Conservation (phyloP, 1,284 basidiomycete species). For the Fomitopsis betulina region DNA sequence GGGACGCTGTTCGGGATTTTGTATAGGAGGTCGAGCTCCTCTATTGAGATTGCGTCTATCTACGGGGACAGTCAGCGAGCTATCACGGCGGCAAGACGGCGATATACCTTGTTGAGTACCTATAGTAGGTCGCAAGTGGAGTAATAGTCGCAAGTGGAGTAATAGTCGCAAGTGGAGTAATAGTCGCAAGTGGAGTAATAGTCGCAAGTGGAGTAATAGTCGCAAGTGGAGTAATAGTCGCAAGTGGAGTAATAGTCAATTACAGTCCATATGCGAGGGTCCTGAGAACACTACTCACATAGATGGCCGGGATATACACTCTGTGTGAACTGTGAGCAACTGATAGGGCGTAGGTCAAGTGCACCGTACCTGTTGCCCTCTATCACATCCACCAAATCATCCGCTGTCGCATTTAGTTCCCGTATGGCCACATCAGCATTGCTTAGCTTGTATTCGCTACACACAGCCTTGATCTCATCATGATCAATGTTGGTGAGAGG, state of each 20-base stretch:
- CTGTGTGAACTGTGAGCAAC: constrained; percentile 34
- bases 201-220: neutral
- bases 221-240: neutral
- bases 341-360: neutral
- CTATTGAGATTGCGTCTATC: constrained; percentile 98
- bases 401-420: constrained; percentile 89
- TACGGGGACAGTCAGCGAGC: constrained; percentile 30
- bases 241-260: neutral
- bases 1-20: constrained; percentile 96
- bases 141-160: neutral
- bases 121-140: constrained; percentile 19
- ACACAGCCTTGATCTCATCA: constrained; percentile 94
- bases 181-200: neutral
- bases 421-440: constrained; percentile 95
- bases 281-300: constrained; percentile 46
- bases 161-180: neutral
- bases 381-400: constrained; percentile 96
- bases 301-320: constrained; percentile 91
- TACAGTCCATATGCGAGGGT: neutral
- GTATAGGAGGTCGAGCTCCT: constrained; percentile 94
- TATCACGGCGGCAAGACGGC: neutral
- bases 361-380: constrained; percentile 78
- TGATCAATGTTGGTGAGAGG: constrained; percentile 96
- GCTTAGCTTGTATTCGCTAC: constrained; percentile 87
- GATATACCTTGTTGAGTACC: constrained; percentile 72